Evolutionary conservation across 768 basidiomycete genomes (phyloP).

Genomic region (Leccinum arenicola): DNA sequence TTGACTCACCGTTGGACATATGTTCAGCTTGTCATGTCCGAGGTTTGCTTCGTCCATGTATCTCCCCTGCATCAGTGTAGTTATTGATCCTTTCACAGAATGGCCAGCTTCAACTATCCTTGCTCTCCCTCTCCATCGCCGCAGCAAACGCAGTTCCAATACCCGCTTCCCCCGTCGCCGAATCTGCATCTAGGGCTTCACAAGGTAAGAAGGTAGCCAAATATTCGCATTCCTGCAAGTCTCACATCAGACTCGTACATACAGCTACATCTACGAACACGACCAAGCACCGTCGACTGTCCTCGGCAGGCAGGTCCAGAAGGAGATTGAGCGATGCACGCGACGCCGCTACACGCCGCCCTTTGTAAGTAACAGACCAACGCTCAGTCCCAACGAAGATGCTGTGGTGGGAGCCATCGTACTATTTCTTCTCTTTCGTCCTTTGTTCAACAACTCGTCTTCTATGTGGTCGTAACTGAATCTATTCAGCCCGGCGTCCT

Average conservation of each 20-base stretch:
- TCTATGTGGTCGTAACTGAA: constrained; percentile 6
- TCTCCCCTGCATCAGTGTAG: too few species aligned
- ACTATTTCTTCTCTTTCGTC: neutral
- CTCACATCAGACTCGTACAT: neutral
- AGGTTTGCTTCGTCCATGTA: constrained; percentile 9
- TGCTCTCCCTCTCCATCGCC: constrained; percentile 68
- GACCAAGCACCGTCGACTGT: constrained; percentile 62
- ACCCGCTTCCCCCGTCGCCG: constrained; percentile 29
- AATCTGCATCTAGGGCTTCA: constrained; percentile 14
- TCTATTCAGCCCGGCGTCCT: constrained; percentile 31
- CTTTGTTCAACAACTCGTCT: neutral
- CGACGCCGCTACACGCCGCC: constrained; percentile 73
- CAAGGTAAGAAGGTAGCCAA: constrained; percentile 15
- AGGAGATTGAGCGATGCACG: constrained; percentile 76
- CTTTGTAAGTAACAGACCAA: constrained; percentile 53
- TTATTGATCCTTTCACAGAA: constrained; percentile 6
- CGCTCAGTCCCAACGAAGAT: neutral
- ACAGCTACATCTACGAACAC: constrained; percentile 32
- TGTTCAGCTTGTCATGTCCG: constrained; percentile 20
- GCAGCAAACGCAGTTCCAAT: constrained; percentile 52
- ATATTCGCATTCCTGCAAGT: neutral
- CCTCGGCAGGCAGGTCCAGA: constrained; percentile 67
- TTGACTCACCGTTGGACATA: constrained; percentile 1
- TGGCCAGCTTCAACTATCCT: constrained; percentile 35
- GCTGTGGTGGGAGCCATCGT: neutral